A percentile compares a stretch with the other conserved stretches of the same genome.
Conservation (phyloP, 2,329 filamentous ascomycete species). For the Tetracladium maxilliforme region DNA sequence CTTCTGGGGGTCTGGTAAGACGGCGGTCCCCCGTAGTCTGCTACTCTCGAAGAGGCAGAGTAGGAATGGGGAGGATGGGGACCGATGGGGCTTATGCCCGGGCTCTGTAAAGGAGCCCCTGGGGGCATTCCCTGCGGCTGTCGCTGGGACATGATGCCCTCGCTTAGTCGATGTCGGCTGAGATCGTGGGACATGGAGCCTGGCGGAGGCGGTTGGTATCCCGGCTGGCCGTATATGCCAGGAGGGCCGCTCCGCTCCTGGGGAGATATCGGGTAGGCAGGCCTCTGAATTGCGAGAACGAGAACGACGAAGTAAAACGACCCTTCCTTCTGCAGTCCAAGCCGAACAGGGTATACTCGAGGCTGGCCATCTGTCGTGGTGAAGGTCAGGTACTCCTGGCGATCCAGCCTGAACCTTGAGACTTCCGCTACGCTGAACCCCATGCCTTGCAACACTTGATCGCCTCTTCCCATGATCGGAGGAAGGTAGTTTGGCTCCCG, state of each 20-base stretch:
- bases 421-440: conserved; percentile 38
- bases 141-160: too few species aligned
- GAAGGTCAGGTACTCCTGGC: conserved; percentile 40
- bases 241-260: conserved; percentile 27
- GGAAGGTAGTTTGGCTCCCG: conserved; percentile 46
- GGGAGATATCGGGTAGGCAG: conserved; percentile 20
- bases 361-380: conserved; percentile 33
- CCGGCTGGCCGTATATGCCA: too few species aligned
- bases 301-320: conserved; percentile 49
- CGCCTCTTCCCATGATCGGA: conserved; percentile 40
- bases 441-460: conserved; percentile 36
- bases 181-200: too few species aligned
- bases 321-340: conserved; percentile 43
- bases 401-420: conserved; percentile 33
- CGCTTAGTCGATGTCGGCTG: too few species aligned
- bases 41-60: too few species aligned
- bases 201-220: too few species aligned
- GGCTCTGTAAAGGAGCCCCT: too few species aligned
- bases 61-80: too few species aligned
- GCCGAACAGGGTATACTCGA: conserved; percentile 30
- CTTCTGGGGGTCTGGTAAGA: too few species aligned
- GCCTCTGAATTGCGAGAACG: conserved; percentile 24
- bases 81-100: too few species aligned
- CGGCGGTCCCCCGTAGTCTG: too few species aligned
- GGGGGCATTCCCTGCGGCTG: too few species aligned